Base-by-base conservation (phyloP, 2,329 filamentous ascomycete species). In the Endothia cerciana region DNA sequence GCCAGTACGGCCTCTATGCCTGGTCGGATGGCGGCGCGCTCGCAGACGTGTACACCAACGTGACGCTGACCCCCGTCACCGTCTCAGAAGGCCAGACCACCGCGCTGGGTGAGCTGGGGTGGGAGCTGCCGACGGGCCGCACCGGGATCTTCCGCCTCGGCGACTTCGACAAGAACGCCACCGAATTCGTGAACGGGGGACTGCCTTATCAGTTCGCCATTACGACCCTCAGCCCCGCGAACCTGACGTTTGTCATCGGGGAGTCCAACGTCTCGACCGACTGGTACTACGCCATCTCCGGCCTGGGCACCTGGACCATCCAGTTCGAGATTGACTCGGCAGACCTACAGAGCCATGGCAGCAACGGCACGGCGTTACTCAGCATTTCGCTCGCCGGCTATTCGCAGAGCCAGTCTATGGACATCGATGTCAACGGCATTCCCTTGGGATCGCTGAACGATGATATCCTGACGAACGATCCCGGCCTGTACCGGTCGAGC, bases 221-320 rank as follows among this genome's bases (percentile, higher is more conserved):
- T 8, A 79, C 82, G 1, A 76, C 76, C 7, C 72, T 75, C 1
- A 83, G 80, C 47, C 82, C 82, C 0, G 77, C 75, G 2, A 79
- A 83, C 63, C 69, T 84, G 11, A 80, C 77, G 0, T 85, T 78
- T 69, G 80, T 74, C 0, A 71, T 82, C 15, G 81, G 81, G 3
- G 64, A 70, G 58, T 78, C 74, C 22, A 71, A 72, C 28, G 51
- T 60, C 4, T 73, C 74, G 2, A 69, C 71, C 0, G 81, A 85
- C 64, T 85, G 82, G 83, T 84, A 79, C 66, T 85, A 83, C 63
- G 82, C 77, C 0, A 82, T 83, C 66, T 79, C 78, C 4, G 72
- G 73, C 38, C 64, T 70, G 19, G 77, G 77, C 0, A 78, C 75
- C 43, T 79, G 77, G 76, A 74, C 73, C 8, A 72, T 79, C 28